These are phyloP conservation scores for Schwanniomyces sp. DNA, from an alignment of 805 yeast species.

Conservation along the genomic window DNA sequence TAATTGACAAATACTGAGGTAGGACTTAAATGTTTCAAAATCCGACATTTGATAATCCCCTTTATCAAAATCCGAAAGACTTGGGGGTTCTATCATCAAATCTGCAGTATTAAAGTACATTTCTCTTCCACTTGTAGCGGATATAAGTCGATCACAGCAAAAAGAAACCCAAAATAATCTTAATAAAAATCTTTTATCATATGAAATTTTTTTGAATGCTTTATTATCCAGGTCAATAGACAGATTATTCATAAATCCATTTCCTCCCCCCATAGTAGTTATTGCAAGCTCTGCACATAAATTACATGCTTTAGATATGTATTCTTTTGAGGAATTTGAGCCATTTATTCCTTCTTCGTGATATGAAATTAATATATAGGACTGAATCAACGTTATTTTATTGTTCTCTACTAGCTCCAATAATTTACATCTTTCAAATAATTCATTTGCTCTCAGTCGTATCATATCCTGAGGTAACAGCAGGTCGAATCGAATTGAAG, in stretches of 20 bases:
- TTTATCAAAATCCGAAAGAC: constrained; percentile 21
- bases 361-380: constrained; percentile 20
- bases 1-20: constrained; percentile 18
- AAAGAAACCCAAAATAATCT: constrained; percentile 27
- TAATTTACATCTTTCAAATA: constrained; percentile 20
- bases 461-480: constrained; percentile 8
- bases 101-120: constrained; percentile 23
- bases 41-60: constrained; percentile 13
- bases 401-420: constrained; percentile 22
- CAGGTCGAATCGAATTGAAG: constrained; percentile 19
- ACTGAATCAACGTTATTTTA: constrained; percentile 25
- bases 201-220: not conserved
- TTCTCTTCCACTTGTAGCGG: constrained; percentile 24
- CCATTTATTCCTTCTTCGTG: constrained; percentile 31
- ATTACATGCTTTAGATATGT: constrained; percentile 20
- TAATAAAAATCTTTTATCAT: not conserved
- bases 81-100: constrained; percentile 19
- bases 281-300: constrained; percentile 25
- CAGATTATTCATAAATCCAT: constrained; percentile 11
- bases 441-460: constrained; percentile 16
- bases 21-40: constrained; percentile 18
- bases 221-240: not conserved
- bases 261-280: constrained; percentile 22
- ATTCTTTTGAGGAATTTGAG: constrained; percentile 19
- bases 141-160: constrained; percentile 24